Conservation (phyloP, 1,139 yeast species). For the Blastobotrys ciferrii region DNA sequence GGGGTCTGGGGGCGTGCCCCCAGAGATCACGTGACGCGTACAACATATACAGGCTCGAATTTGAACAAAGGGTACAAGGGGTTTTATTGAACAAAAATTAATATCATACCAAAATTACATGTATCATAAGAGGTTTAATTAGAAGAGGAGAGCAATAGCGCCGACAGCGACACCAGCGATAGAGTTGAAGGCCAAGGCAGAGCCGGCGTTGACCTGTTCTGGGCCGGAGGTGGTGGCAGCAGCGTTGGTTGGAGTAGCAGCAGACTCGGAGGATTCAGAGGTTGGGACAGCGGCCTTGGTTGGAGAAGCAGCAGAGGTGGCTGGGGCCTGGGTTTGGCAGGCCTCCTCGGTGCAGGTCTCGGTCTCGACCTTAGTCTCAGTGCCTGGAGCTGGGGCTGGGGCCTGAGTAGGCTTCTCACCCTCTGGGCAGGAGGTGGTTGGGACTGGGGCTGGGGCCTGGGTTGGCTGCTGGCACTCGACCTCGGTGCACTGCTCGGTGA, state of each 20-base stretch:
- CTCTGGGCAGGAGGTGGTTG: not conserved
- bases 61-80: too few species aligned
- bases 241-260: not conserved
- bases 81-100: too few species aligned
- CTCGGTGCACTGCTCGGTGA: not conserved
- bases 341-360: slow-evolving; percentile 5
- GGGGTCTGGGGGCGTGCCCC: too few species aligned
- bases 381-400: too few species aligned
- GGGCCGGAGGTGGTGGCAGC: slow-evolving; percentile 6
- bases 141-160: slow-evolving; percentile 4
- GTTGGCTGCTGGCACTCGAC: slow-evolving; percentile 2
- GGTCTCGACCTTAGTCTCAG: not conserved
- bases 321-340: not conserved
- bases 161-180: slow-evolving; percentile 2
- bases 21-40: too few species aligned
- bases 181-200: slow-evolving; percentile 4
- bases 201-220: slow-evolving; percentile 4
- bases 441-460: not conserved
- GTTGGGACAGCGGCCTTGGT: too few species aligned
- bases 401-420: not conserved
- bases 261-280: not conserved
- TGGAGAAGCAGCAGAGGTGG: not conserved
- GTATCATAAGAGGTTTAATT: not conserved
- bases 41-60: too few species aligned
- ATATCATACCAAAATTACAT: too few species aligned